Evolutionary conservation across 768 basidiomycete species (phyloP), one percentile per base, ranked within the genome.

Genomic region (Lactarius sp.): DNA sequence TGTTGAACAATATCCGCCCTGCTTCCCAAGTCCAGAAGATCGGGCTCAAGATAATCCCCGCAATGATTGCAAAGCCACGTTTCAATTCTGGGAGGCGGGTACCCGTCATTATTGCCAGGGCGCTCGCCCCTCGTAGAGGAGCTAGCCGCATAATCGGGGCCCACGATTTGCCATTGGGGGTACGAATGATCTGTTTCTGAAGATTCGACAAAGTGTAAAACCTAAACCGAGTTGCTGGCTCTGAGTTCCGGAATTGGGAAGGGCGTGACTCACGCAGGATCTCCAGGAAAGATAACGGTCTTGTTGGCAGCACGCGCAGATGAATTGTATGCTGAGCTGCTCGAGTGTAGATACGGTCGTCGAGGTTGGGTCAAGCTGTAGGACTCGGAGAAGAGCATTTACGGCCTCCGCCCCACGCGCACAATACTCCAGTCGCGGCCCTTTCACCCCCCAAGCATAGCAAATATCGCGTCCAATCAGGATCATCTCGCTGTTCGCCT

Each of bases 11-110:
- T 54, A 4, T 20, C 53, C 52, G 8, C 18, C 42, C 10, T 42
- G 20, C 5, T 16, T 31, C 57, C 62, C 6, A n/a, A 3, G 16
- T 3, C 10, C 12, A 27, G 3, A 41, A 4, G 4, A 36, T 6
- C 10, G 39, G 53, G 63, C 10, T 49, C 41, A 14, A 56, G 53
- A 56, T 56, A 52, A 34, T 56, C 54, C 10, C 47, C 37, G 8
- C 64, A 65, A 44, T 60, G 64, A 39, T 65, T 65, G 54, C 64
- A 65, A 56, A 65, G 59, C 64, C 64, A 65, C 12, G 33, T 51
- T 18, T 52, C 44, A 9, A 18, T 4, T 46, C 12, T 41, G 22
- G 16, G 50, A 36, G 36, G 44, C 8, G 9, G 18, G 27, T 27
- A 16, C 31, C 20, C 3, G 20, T 22, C 41, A n/a, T 2, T 8